phyloP scores from a whole-genome alignment of 2,329 filamentous ascomycete species.

The Didymella glomerata region DNA sequence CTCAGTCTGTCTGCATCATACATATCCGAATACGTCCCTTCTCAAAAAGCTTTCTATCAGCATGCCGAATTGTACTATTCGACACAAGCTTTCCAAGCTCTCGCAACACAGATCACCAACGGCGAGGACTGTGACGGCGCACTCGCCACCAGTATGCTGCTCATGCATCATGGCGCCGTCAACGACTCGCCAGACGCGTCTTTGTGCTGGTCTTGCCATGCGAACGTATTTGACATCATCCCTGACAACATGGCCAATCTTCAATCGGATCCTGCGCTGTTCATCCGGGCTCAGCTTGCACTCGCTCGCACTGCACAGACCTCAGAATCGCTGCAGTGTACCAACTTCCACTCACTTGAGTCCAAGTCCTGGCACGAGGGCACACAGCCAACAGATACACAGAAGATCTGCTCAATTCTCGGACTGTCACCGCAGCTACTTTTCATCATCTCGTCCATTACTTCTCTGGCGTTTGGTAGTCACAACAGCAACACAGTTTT shows the following conservation, averaged over 20 bases:
- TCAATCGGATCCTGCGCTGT: constrained; percentile 39
- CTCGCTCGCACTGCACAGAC: constrained; percentile 43
- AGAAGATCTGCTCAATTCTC: constrained; percentile 36
- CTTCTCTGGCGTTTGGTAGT: constrained; percentile 31
- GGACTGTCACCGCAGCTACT: constrained; percentile 44
- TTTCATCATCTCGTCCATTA: constrained; percentile 42
- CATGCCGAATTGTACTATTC: constrained; percentile 48
- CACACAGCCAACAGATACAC: constrained; percentile 31
- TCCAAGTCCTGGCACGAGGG: constrained; percentile 37
- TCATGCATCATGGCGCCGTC: constrained; percentile 44
- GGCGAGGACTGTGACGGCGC: constrained; percentile 42
- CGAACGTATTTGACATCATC: constrained; percentile 45
- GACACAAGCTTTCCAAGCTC: constrained; percentile 41
- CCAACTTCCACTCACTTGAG: constrained; percentile 38
- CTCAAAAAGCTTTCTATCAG: constrained; percentile 40
- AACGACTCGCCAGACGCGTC: constrained; percentile 36
- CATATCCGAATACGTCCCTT: constrained; percentile 41
- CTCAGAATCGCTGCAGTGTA: constrained; percentile 30
- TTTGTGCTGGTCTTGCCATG: constrained; percentile 47
- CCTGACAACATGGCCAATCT: constrained; percentile 34
- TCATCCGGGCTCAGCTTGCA: constrained; percentile 41
- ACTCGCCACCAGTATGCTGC: constrained; percentile 45
- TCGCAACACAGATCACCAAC: constrained; percentile 40
- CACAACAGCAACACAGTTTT: constrained; percentile 29
- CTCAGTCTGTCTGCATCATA: constrained; percentile 47